Conservation (phyloP, 2,329 filamentous ascomycete species). For the Clarireedia sp. region DNA sequence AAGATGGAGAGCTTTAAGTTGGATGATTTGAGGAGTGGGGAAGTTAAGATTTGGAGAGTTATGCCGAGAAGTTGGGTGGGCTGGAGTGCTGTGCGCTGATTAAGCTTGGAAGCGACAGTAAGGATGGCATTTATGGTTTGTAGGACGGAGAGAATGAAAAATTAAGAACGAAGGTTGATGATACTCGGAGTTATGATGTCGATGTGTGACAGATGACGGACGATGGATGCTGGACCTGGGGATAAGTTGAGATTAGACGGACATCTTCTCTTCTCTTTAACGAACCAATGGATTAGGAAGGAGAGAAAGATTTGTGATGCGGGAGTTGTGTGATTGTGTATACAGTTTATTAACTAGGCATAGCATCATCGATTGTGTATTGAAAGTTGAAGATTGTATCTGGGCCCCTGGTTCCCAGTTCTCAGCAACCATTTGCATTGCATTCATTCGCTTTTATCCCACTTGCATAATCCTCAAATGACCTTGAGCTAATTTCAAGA, state of each 20-base stretch:
- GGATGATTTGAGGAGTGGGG: slow-evolving; percentile 82
- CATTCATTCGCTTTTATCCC: not conserved
- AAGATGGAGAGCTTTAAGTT: slow-evolving; percentile 92
- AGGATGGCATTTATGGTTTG: not conserved
- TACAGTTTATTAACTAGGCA: slow-evolving; percentile 5
- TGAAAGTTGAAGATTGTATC: not conserved
- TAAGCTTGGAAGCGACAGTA: not conserved
- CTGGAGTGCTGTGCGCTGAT: slow-evolving; percentile 43
- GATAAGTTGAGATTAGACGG: not conserved
- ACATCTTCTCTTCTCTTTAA: too few species aligned
- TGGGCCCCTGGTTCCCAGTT: too few species aligned
- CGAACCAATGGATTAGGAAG: not conserved
- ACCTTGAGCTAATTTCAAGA: too few species aligned
- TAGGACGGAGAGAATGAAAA: not conserved
- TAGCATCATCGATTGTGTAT: slow-evolving; percentile 3
- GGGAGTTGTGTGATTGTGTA: slow-evolving; percentile 3
- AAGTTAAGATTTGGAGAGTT: slow-evolving; percentile 95
- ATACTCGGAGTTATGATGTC: not conserved
- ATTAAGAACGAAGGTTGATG: not conserved
- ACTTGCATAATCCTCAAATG: not conserved
- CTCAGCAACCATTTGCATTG: too few species aligned
- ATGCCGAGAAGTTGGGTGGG: slow-evolving; percentile 90
- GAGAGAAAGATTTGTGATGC: not conserved
- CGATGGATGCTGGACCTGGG: not conserved
- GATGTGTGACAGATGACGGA: not conserved